These are phyloP conservation scores for Trametes versicolor DNA, from an alignment of 1,284 basidiomycete genomes.

Conservation along the genomic window DNA sequence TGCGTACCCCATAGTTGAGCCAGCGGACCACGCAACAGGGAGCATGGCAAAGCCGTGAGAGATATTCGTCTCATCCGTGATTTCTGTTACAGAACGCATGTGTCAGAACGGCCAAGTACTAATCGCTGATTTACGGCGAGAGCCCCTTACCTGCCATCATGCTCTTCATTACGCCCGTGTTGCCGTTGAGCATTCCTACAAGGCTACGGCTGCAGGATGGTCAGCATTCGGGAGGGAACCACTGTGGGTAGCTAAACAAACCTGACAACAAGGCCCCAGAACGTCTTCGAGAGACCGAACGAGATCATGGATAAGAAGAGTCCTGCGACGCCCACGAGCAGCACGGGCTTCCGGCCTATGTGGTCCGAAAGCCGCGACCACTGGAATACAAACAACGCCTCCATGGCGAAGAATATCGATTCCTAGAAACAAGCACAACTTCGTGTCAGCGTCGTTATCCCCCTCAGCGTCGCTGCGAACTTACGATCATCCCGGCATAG, in stretches of 20 bases:
- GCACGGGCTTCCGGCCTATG: slow-evolving; percentile 68
- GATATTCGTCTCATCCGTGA: slow-evolving; percentile 62
- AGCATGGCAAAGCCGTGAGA: slow-evolving; percentile 59
- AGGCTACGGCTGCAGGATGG: slow-evolving; percentile 53
- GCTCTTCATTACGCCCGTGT: slow-evolving; percentile 63
- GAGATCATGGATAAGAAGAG: slow-evolving; percentile 60
- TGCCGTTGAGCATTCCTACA: slow-evolving; percentile 62
- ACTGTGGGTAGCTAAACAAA: slow-evolving; percentile 43
- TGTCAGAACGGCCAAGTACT: slow-evolving; percentile 32
- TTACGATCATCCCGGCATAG: slow-evolving; percentile 70
- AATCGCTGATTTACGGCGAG: neutral
- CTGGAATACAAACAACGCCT: slow-evolving; percentile 40
- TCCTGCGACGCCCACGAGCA: slow-evolving; percentile 60
- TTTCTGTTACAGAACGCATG: slow-evolving; percentile 40
- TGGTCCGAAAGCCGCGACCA: slow-evolving; percentile 58
- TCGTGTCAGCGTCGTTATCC: neutral
- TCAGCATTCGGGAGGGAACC: slow-evolving; percentile 5
- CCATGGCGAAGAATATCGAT: slow-evolving; percentile 66
- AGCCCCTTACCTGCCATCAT: slow-evolving; percentile 49
- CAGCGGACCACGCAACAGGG: slow-evolving; percentile 57
- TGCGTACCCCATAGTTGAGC: slow-evolving; percentile 55
- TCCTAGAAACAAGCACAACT: slow-evolving; percentile 48
- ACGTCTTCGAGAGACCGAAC: slow-evolving; percentile 64
- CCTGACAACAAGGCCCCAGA: slow-evolving; percentile 51
- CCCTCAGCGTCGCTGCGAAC: neutral